phyloP scores from a whole-genome alignment of 768 basidiomycete species.

The Trametopsis cervina region DNA sequence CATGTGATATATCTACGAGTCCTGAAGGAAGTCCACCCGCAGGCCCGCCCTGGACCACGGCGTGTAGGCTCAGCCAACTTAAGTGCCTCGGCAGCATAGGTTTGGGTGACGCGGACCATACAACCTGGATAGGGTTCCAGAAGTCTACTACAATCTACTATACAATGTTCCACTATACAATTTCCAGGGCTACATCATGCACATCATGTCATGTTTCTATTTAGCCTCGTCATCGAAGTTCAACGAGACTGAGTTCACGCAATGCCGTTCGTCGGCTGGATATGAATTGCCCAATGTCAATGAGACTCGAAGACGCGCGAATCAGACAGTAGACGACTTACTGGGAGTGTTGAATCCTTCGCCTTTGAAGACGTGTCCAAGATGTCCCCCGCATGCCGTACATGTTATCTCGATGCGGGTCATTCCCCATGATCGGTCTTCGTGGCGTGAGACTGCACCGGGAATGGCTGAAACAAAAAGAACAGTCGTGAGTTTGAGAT shows the following conservation, averaged over 20 bases:
- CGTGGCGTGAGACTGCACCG: constrained; percentile 76
- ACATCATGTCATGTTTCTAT: too few species aligned
- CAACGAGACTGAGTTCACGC: constrained; percentile 85
- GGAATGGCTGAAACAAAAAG: constrained; percentile 59
- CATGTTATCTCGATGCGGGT: constrained; percentile 82
- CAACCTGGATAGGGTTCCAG: too few species aligned
- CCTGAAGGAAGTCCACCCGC: too few species aligned
- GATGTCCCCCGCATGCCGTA: constrained; percentile 85
- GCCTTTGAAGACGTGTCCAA: constrained; percentile 94
- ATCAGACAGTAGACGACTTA: constrained; percentile 27
- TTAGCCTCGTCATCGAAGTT: constrained; percentile 55
- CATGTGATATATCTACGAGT: too few species aligned
- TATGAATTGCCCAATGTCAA: too few species aligned
- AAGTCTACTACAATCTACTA: too few species aligned
- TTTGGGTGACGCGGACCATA: too few species aligned
- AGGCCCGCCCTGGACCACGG: too few species aligned
- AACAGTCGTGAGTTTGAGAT: not conserved
- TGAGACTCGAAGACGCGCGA: not conserved
- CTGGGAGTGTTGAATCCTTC: constrained; percentile 80
- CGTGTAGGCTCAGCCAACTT: too few species aligned
- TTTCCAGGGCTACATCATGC: too few species aligned
- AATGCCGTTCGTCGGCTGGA: constrained; percentile 79
- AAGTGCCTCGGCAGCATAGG: too few species aligned
- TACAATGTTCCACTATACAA: too few species aligned
- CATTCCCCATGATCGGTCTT: constrained; percentile 62